phyloP scores from a whole-genome alignment of 495 filamentous ascomycete species.

The Penicillium samsonianum region DNA sequence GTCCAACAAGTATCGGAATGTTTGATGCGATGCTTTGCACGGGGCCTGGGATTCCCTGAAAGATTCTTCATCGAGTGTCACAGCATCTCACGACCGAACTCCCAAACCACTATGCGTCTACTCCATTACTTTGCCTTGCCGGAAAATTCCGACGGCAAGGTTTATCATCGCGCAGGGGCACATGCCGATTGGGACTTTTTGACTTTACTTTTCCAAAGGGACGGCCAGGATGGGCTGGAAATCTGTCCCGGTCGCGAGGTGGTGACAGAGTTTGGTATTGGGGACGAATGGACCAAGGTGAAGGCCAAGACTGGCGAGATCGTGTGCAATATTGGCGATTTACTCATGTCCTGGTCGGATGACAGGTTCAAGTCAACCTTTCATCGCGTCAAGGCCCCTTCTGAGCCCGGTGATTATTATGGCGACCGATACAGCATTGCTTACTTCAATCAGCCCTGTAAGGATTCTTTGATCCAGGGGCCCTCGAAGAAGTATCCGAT shows the following conservation, averaged over 20 bases:
- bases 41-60: conserved; percentile 55
- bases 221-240: conserved; percentile 63
- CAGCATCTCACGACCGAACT: conserved; percentile 46
- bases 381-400: conserved; percentile 62
- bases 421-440: conserved; percentile 63
- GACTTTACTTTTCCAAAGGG: conserved; percentile 65
- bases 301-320: conserved; percentile 58
- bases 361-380: conserved; percentile 69
- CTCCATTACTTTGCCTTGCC: conserved; percentile 59
- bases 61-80: conserved; percentile 60
- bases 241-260: conserved; percentile 66
- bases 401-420: conserved; percentile 54
- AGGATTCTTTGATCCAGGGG: conserved; percentile 60
- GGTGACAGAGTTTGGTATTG: conserved; percentile 58
- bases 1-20: conserved; percentile 55
- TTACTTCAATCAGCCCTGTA: conserved; percentile 66
- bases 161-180: conserved; percentile 62
- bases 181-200: conserved; percentile 66
- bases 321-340: conserved; percentile 68
- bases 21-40: conserved; percentile 61
- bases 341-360: conserved; percentile 70
- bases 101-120: conserved; percentile 58
- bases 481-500: conserved; percentile 61
- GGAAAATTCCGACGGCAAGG: conserved; percentile 41
- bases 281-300: conserved; percentile 63